phyloP scores from a whole-genome alignment of 768 basidiomycete species.

The Royoungia palumana region DNA sequence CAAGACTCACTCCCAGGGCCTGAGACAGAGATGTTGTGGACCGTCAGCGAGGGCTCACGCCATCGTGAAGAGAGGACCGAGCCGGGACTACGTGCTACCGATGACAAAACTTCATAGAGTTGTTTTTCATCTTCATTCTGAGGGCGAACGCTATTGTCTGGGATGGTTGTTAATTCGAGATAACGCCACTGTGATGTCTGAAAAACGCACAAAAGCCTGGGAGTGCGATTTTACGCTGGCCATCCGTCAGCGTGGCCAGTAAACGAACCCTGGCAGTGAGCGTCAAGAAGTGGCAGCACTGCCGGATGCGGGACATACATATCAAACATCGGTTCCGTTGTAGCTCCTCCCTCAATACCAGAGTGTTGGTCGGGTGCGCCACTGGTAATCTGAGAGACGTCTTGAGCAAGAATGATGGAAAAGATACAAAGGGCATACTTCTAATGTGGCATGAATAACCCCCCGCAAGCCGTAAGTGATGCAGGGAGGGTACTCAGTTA shows the following conservation, averaged over 20 bases:
- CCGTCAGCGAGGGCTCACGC: constrained; percentile 87
- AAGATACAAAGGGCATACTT: constrained; percentile 41
- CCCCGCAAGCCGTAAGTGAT: constrained; percentile 95
- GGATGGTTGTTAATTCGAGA: background rate
- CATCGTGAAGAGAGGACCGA: constrained; percentile 73
- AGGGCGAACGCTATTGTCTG: constrained; percentile 76
- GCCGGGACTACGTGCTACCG: constrained; percentile 64
- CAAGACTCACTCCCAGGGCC: constrained; percentile 66
- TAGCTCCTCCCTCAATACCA: constrained; percentile 89
- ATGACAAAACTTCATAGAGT: constrained; percentile 66
- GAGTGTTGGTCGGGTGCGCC: constrained; percentile 83
- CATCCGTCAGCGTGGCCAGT: constrained; percentile 65
- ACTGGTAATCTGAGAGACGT: constrained; percentile 55
- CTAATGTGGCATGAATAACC: constrained; percentile 82
- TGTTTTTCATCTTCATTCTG: constrained; percentile 64
- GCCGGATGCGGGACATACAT: constrained; percentile 49
- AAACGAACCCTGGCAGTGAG: constrained; percentile 60
- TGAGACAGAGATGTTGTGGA: constrained; percentile 81
- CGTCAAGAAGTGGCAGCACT: background rate
- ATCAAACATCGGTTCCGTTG: constrained; percentile 88
- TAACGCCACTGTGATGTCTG: background rate
- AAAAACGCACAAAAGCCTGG: constrained; percentile 75
- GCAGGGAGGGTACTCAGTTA: constrained; percentile 87
- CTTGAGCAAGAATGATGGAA: background rate
- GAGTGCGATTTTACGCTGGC: constrained; percentile 57